Conservation (phyloP, 1,139 yeast species). For the Candida frijolesensis region DNA sequence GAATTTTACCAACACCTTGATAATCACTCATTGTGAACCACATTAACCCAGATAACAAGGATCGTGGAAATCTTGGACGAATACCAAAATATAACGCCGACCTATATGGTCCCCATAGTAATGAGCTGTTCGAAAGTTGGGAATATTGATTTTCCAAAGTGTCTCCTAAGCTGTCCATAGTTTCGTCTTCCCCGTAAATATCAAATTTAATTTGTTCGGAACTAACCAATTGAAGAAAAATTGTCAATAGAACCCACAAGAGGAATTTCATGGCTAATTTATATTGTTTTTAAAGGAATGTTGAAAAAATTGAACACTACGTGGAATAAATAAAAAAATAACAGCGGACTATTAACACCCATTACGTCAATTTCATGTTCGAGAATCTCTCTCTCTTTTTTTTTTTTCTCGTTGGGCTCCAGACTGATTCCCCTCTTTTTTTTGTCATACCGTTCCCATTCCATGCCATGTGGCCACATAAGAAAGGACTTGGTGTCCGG, state of each 20-base stretch:
- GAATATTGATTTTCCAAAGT: conserved; percentile 21
- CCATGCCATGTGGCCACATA: conserved; percentile 43
- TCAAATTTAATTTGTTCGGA: conserved; percentile 15
- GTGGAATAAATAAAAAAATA: background rate
- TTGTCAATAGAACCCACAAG: conserved; percentile 2
- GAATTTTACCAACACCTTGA: conserved; percentile 57
- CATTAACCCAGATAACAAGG: conserved; percentile 80
- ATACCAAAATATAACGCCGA: conserved; percentile 86
- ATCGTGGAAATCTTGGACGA: conserved; percentile 76
- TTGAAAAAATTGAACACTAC: background rate
- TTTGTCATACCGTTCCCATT: background rate
- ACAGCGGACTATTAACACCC: background rate
- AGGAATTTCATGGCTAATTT: conserved; percentile 5
- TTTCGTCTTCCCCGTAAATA: conserved; percentile 8
- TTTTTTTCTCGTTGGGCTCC: background rate
- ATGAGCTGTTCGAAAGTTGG: conserved; percentile 34
- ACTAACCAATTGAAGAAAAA: conserved; percentile 3
- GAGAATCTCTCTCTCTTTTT: background rate
- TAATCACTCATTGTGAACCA: conserved; percentile 78
- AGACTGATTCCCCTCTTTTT: background rate
- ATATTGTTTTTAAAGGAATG: background rate
- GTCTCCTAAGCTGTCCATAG: conserved; percentile 1
- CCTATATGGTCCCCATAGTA: conserved; percentile 90
- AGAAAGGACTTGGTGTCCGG: conserved; percentile 42
- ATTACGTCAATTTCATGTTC: no score